phyloP scores from a whole-genome alignment of 2,329 filamentous ascomycete genomes.

The Ceratocystis alfenasii region DNA sequence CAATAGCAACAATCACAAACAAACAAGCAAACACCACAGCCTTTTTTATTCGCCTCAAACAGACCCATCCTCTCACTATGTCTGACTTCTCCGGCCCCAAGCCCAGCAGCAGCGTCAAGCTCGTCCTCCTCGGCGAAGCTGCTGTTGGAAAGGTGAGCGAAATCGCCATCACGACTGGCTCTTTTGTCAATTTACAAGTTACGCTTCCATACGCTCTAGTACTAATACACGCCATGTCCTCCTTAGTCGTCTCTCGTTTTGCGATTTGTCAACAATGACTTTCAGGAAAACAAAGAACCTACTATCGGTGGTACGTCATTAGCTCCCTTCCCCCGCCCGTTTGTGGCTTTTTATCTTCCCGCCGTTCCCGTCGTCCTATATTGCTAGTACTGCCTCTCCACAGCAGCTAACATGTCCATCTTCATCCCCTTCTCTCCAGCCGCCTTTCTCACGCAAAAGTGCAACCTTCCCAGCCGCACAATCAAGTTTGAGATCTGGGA shows the following conservation, averaged over 20 bases:
- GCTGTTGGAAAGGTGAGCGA: conserved; percentile 82
- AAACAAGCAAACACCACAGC: too few species aligned
- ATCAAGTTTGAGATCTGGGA: conserved; percentile 98
- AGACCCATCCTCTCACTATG: conserved; percentile 26
- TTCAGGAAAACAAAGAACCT: conserved; percentile 98
- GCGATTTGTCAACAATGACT: conserved; percentile 98
- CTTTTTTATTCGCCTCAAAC: not conserved
- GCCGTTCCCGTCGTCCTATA: not conserved
- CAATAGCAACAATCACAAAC: too few species aligned
- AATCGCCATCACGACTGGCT: not conserved
- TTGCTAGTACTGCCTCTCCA: not conserved
- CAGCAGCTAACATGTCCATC: conserved; percentile 21
- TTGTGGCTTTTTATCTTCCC: not conserved
- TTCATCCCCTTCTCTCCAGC: conserved; percentile 40
- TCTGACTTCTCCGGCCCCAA: conserved; percentile 57
- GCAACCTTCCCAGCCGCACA: conserved; percentile 82
- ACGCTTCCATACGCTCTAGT: conserved; percentile 35
- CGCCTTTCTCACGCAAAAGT: conserved; percentile 97
- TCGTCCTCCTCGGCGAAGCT: conserved; percentile 92
- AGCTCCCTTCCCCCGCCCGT: not conserved
- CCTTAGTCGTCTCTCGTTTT: conserved; percentile 72
- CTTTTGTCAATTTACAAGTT: not conserved
- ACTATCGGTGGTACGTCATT: conserved; percentile 76
- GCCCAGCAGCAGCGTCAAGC: conserved; percentile 98
- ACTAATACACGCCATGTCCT: too few species aligned